Base-by-base conservation (phyloP, 176 grass and related monocot genomes). In the Carex scoparia region DNA sequence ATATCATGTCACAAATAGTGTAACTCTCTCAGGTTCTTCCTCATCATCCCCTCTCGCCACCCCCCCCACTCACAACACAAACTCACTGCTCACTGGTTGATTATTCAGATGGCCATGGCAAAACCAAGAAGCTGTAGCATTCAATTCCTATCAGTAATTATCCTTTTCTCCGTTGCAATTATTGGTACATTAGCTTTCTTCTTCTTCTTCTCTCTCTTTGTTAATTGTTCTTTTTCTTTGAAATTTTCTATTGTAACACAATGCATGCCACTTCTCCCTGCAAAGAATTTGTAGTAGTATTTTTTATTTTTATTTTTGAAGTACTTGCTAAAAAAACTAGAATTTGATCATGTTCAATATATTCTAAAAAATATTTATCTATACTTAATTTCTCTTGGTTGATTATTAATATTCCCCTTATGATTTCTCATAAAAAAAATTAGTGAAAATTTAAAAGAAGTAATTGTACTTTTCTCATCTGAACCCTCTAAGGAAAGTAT, bases 111-210 rank as follows among this genome's bases (percentile, higher is more conserved):
- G 70, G 44, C 71, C 46, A 75, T 80, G 78, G 54, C 15, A n/a
- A 60, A 62, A 80, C 56, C 4, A 61, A 80, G 78, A 19, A 37
- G 7, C 78, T n/a, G 5, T 40, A 14, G 65, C 28, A 27, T 30
- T 7, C 79, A 64, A 31, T 15, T 31, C 32, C 69, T 84, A 14
- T 68, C 61, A 53, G 81, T 88, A 38, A 64, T 79, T 30, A 57
- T 88, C 71, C 11, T 88, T 59, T 55, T 88, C 69, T 59, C 84
- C 71, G 31, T 33, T 32, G 35, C 59, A 60, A 76, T 11, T 70
- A 7, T 69, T 7, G 81, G 86, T 88, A 79, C 61, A 71, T 4
- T 67, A 71, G 7, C 68, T 71, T 44, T 23, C n/a, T 62, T 62
- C n/a, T 19, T 0, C 27, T 10, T 62, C n/a, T 62, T 19, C 54